Evolutionary conservation across 2,329 filamentous ascomycete genomes (phyloP).

Genomic region (Ophiostoma sp.): DNA sequence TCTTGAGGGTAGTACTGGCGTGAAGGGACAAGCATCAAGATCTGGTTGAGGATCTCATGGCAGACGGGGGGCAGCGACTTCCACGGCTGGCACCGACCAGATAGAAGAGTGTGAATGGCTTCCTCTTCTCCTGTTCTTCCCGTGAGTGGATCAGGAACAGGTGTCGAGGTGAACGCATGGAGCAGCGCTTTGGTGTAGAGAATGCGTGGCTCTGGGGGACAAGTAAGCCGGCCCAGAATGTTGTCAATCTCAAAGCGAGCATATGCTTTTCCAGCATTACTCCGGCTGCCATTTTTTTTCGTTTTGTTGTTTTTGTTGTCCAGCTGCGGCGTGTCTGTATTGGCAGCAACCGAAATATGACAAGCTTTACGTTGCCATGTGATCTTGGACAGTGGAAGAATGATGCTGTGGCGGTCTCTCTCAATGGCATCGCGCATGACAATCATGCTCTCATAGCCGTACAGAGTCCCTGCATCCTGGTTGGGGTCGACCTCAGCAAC

Average conservation of each 20-base stretch:
- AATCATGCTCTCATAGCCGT: slow-evolving; percentile 56
- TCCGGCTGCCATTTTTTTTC: background rate
- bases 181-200: slow-evolving; percentile 53
- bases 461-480: slow-evolving; percentile 56
- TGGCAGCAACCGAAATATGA: slow-evolving; percentile 40
- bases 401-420: slow-evolving; percentile 42
- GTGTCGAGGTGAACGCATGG: slow-evolving; percentile 57
- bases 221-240: slow-evolving; percentile 51
- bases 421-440: slow-evolving; percentile 45
- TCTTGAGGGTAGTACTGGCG: slow-evolving; percentile 38
- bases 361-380: slow-evolving; percentile 32
- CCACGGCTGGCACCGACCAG: slow-evolving; percentile 50
- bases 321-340: slow-evolving; percentile 18
- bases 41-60: slow-evolving; percentile 24
- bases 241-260: slow-evolving; percentile 50
- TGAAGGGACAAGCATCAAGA: slow-evolving; percentile 32
- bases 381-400: slow-evolving; percentile 47
- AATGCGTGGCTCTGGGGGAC: slow-evolving; percentile 50
- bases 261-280: slow-evolving; percentile 36
- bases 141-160: slow-evolving; percentile 54
- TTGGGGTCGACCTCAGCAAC: slow-evolving; percentile 47
- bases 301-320: slow-evolving; percentile 29
- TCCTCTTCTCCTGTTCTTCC: slow-evolving; percentile 57
- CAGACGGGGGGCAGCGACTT: slow-evolving; percentile 28
- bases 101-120: slow-evolving; percentile 45